Percentiles rank a stretch among this genome's conserved stretches.
Evolutionary conservation across 371 early-diverging fungal genomes (phyloP).

Genomic region (Basidiobolus meristosporus): DNA sequence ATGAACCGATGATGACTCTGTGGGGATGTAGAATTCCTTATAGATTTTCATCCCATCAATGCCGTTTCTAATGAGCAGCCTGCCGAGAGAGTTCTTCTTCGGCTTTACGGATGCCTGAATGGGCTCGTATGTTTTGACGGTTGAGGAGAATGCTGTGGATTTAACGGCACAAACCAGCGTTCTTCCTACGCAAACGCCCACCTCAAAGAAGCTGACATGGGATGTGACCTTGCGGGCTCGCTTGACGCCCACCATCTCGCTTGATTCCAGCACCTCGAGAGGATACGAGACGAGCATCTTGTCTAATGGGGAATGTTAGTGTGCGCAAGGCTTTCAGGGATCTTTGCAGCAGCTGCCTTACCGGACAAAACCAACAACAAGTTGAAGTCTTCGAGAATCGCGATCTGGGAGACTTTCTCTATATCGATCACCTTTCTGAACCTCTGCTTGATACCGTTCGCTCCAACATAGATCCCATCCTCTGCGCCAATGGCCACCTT

Average conservation of each 20-base stretch:
- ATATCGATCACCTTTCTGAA: conserved; percentile 37
- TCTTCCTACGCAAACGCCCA: conserved; percentile 46
- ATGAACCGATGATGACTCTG: conserved; percentile 58
- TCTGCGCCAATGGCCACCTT: conserved; percentile 71
- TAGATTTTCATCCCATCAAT: neutral
- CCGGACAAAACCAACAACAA: conserved; percentile 59
- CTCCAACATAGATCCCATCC: conserved; percentile 48
- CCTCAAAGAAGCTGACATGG: conserved; percentile 67
- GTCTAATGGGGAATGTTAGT: conserved; percentile 15
- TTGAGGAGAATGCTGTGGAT: conserved; percentile 35
- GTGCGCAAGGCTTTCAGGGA: neutral
- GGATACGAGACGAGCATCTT: conserved; percentile 58
- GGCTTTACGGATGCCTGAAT: conserved; percentile 25
- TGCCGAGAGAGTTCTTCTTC: conserved; percentile 17
- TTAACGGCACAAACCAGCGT: conserved; percentile 60
- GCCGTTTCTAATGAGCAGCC: conserved; percentile 3
- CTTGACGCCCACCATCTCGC: conserved; percentile 16
- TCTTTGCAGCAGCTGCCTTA: conserved; percentile 4
- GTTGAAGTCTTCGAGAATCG: conserved; percentile 51
- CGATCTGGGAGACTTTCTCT: conserved; percentile 73
- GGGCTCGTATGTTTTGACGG: conserved; percentile 55
- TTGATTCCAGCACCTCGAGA: conserved; percentile 33
- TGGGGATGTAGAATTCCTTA: conserved; percentile 77
- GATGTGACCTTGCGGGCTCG: conserved; percentile 48
- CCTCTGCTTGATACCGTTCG: conserved; percentile 6